phyloP scores from a whole-genome alignment of 345 rosid genomes.

The Limnanthes douglasii region DNA sequence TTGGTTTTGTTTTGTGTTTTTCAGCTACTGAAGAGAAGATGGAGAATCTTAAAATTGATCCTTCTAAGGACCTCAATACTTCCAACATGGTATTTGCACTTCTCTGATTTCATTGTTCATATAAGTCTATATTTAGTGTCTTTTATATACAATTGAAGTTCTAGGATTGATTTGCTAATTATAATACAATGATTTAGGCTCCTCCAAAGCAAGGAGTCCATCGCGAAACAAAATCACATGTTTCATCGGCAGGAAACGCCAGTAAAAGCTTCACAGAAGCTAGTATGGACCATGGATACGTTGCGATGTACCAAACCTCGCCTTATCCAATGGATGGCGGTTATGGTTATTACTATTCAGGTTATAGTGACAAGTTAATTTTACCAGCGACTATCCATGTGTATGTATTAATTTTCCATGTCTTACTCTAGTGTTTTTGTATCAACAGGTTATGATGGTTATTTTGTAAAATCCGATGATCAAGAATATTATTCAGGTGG shows the following conservation, averaged over 20 bases:
- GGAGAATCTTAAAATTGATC: constrained; percentile 20
- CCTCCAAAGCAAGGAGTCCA: constrained; percentile 16
- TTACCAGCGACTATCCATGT: background rate
- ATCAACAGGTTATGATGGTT: constrained; percentile 21
- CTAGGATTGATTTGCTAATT: background rate
- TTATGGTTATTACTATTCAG: constrained; percentile 32
- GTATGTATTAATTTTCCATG: constrained; percentile 6
- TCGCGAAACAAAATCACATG: constrained; percentile 15
- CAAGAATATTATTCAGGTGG: constrained; percentile 18
- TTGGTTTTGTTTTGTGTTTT: background rate
- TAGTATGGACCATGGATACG: constrained; percentile 14
- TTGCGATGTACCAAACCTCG: constrained; percentile 15
- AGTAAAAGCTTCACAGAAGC: constrained; percentile 4
- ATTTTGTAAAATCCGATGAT: constrained; percentile 16
- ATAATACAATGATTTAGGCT: constrained; percentile 8
- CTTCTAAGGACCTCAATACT: constrained; percentile 12
- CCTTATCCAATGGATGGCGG: constrained; percentile 20
- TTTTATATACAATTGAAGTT: background rate
- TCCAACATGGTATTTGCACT: constrained; percentile 6
- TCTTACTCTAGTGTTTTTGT: constrained; percentile 1
- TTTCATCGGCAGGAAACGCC: constrained; percentile 11
- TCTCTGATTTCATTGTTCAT: constrained; percentile 4
- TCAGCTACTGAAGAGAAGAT: constrained; percentile 20
- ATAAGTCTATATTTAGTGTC: background rate
- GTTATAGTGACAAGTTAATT: constrained; percentile 6